Conservation (phyloP, 139 green algal species). For the Tetraselmis chui region DNA sequence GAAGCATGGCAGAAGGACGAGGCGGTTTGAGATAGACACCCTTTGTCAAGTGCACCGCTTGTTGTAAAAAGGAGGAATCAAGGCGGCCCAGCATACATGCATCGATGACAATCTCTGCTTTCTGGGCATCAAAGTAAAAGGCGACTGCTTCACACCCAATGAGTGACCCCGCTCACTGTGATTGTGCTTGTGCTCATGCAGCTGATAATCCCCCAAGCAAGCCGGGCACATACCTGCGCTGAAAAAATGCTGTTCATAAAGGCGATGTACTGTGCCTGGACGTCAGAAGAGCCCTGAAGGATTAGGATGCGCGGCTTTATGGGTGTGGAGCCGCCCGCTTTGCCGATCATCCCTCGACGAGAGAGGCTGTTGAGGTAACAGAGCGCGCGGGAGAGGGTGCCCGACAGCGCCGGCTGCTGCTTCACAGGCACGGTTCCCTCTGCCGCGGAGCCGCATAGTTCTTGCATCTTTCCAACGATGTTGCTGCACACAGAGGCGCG, state of each 20-base stretch:
- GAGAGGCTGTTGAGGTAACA: slow-evolving; percentile 17
- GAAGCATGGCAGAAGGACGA: slow-evolving; percentile 32
- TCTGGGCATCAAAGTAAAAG: slow-evolving; percentile 17
- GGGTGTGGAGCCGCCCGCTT: not conserved
- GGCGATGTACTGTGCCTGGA: slow-evolving; percentile 57
- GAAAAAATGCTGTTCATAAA: slow-evolving; percentile 72
- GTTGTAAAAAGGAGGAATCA: slow-evolving; percentile 67
- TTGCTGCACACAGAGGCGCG: not conserved
- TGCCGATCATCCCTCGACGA: not conserved
- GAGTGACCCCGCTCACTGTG: too few species aligned
- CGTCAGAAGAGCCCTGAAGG: slow-evolving; percentile 38
- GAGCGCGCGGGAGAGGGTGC: slow-evolving; percentile 23
- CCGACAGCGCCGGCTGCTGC: slow-evolving; percentile 1
- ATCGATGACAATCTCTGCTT: slow-evolving; percentile 49
- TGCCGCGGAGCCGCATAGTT: not conserved
- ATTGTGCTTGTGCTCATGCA: too few species aligned
- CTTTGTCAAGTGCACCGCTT: slow-evolving; percentile 53
- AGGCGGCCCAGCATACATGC: slow-evolving; percentile 41
- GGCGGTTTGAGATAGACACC: slow-evolving; percentile 46
- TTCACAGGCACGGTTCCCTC: not conserved
- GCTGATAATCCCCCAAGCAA: not conserved
- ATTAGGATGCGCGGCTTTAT: slow-evolving; percentile 38
- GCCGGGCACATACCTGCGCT: slow-evolving; percentile 36
- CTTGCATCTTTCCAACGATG: not conserved
- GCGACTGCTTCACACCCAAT: not conserved